Conservation (phyloP, 2,329 filamentous ascomycete species). For the Hysterium pulicare region DNA sequence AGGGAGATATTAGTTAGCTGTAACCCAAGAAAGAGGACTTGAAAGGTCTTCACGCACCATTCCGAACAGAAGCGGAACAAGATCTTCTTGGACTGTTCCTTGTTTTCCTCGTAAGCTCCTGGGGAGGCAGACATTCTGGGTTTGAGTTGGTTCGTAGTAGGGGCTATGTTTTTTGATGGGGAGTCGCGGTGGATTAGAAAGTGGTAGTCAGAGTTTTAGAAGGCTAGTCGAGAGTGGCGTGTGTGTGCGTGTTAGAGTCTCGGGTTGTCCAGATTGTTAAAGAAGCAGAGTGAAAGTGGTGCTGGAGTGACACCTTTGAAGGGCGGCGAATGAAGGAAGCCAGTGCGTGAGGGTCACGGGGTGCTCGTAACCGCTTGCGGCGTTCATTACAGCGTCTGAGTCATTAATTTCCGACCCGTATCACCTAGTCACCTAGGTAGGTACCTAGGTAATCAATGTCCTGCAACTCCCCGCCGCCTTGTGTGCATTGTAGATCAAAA, state of each 20-base stretch:
- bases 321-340: too few species aligned
- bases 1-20: constrained; percentile 7
- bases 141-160: too few species aligned
- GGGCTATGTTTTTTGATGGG: too few species aligned
- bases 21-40: too few species aligned
- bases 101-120: constrained; percentile 35
- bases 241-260: background rate
- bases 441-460: too few species aligned
- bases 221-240: background rate
- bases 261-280: background rate
- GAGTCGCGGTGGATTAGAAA: too few species aligned
- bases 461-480: too few species aligned
- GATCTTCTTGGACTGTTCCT: constrained; percentile 63
- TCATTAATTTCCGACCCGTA: background rate
- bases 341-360: background rate
- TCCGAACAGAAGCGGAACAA: constrained; percentile 98
- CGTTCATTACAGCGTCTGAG: background rate
- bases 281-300: background rate
- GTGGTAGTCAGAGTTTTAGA: too few species aligned
- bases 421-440: too few species aligned
- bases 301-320: background rate
- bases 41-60: too few species aligned
- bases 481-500: too few species aligned
- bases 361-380: background rate
- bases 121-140: constrained; percentile 37